phyloP scores from a whole-genome alignment of 768 basidiomycete genomes.

The Antrodiella citrinella region DNA sequence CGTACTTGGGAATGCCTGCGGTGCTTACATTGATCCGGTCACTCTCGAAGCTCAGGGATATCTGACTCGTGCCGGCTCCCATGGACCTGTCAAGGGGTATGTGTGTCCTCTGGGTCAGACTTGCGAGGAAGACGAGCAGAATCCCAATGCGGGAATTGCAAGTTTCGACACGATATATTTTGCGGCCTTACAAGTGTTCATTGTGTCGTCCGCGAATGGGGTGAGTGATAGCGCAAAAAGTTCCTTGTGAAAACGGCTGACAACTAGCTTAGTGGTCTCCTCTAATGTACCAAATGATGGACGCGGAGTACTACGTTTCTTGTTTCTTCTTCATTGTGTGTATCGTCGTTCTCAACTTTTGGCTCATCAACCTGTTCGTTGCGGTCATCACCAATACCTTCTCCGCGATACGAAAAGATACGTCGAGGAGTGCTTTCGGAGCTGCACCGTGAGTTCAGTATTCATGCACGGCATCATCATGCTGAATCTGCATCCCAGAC shows the following conservation, averaged over 20 bases:
- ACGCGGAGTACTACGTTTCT: slow-evolving; percentile 84
- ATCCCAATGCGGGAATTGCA: slow-evolving; percentile 57
- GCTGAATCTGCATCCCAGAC: slow-evolving; percentile 18
- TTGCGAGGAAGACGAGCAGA: slow-evolving; percentile 61
- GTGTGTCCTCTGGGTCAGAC: slow-evolving; percentile 83
- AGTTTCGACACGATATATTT: slow-evolving; percentile 88
- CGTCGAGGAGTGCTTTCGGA: slow-evolving; percentile 88
- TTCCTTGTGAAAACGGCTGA: background rate
- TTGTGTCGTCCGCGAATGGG: slow-evolving; percentile 73
- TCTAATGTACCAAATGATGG: slow-evolving; percentile 85
- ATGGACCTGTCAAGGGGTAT: slow-evolving; percentile 59
- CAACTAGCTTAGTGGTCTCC: slow-evolving; percentile 54
- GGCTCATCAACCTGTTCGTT: slow-evolving; percentile 89
- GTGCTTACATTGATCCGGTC: slow-evolving; percentile 64
- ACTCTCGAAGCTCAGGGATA: slow-evolving; percentile 41
- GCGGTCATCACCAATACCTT: slow-evolving; percentile 96
- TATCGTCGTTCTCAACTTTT: slow-evolving; percentile 85
- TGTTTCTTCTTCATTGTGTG: slow-evolving; percentile 81
- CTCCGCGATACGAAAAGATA: slow-evolving; percentile 76
- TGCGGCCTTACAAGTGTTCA: slow-evolving; percentile 73
- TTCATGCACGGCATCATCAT: background rate
- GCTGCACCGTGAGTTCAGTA: slow-evolving; percentile 55
- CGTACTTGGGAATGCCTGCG: slow-evolving; percentile 56
- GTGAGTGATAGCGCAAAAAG: too few relatives aligned
- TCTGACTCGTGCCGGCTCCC: slow-evolving; percentile 29